These are phyloP conservation scores for Canavalia gladiata DNA, from an alignment of 306 rosid genomes.

Conservation along the genomic window DNA sequence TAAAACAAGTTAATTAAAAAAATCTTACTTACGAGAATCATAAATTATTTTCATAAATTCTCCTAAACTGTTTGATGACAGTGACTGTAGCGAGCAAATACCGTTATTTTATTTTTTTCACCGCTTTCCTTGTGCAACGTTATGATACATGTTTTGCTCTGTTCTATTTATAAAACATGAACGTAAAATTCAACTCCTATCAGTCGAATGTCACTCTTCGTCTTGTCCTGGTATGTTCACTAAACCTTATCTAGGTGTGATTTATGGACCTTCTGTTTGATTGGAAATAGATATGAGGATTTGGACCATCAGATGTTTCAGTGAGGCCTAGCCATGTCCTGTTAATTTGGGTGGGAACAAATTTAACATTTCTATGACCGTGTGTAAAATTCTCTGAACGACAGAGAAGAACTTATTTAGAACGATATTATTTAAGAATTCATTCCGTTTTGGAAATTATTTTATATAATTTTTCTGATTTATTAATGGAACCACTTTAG, in stretches of 20 bases:
- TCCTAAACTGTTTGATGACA: neutral
- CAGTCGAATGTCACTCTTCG: no score
- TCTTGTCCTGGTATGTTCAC: no score
- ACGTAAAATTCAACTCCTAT: no score
- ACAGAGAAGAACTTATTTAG: neutral
- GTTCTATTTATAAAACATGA: no score
- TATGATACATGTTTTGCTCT: neutral
- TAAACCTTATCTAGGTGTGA: neutral
- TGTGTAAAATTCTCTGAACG: neutral
- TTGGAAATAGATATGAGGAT: neutral
- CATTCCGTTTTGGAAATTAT: neutral
- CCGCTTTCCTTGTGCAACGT: neutral
- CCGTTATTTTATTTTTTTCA: neutral
- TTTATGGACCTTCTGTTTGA: neutral
- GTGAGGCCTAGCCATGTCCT: neutral
- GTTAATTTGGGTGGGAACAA: neutral
- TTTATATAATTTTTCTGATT: neutral
- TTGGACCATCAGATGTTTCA: neutral
- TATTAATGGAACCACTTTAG: neutral
- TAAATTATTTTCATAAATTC: no score
- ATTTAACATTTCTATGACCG: neutral
- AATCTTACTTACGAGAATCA: no score
- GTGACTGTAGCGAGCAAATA: neutral
- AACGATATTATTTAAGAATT: neutral
- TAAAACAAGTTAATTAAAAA: no score